Evolutionary conservation across 2,329 filamentous ascomycete species (phyloP).

Genomic region (Trichoderma asperellum): DNA sequence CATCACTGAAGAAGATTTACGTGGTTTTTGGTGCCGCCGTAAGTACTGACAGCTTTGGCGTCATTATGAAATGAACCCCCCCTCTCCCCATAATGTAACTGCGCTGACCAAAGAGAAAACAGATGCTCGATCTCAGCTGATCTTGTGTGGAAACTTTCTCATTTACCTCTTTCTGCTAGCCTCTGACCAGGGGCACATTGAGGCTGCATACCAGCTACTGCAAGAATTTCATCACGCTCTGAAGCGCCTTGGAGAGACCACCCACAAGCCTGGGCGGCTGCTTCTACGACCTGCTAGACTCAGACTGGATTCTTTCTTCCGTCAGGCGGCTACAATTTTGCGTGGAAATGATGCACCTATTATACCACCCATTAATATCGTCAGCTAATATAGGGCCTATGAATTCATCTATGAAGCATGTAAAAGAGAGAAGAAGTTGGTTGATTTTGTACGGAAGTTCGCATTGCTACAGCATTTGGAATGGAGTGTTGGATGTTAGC

Average conservation of each 20-base stretch:
- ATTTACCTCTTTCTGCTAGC: conserved; percentile 53
- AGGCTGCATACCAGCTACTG: conserved; percentile 43
- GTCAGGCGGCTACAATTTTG: conserved; percentile 41
- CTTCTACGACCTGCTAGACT: conserved; percentile 44
- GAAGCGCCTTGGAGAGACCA: conserved; percentile 40
- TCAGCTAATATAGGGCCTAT: background rate
- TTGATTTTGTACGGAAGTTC: background rate
- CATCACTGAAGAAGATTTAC: conserved; percentile 43
- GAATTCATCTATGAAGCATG: background rate
- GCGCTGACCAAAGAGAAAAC: background rate
- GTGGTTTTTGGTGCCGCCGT: conserved; percentile 52
- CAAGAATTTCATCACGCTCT: conserved; percentile 45
- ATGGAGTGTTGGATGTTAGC: conserved; percentile 7
- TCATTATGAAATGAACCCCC: background rate
- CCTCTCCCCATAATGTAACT: too few species aligned
- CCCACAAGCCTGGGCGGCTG: conserved; percentile 39
- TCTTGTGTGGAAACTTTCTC: conserved; percentile 53
- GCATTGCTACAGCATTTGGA: background rate
- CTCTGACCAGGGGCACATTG: conserved; percentile 41
- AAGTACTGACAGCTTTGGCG: conserved; percentile 34
- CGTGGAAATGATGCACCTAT: conserved; percentile 27
- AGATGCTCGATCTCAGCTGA: conserved; percentile 49
- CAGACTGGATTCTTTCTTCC: conserved; percentile 47
- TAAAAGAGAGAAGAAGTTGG: background rate
- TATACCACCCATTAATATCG: background rate